These are phyloP conservation scores for Carnegiea gigantea DNA, from an alignment of 179 eudicot species.

Conservation along the genomic window DNA sequence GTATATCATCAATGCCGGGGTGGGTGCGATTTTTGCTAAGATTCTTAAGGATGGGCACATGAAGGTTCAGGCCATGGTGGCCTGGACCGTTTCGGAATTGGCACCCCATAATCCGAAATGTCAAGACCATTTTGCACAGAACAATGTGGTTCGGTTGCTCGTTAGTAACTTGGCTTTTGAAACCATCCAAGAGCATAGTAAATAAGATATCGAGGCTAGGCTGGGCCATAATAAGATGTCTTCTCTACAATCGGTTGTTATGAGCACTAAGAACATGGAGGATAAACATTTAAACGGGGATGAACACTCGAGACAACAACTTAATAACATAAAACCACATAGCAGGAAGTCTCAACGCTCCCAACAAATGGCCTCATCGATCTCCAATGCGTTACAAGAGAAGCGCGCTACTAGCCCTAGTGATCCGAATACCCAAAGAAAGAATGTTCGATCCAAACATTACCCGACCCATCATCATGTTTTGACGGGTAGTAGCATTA, in stretches of 20 bases:
- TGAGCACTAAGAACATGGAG: neutral
- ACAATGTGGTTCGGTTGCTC: constrained; percentile 50
- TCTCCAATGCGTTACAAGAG: constrained; percentile 33
- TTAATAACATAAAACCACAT: constrained; percentile 26
- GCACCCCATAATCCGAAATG: constrained; percentile 52
- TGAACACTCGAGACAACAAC: neutral
- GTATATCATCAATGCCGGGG: constrained; percentile 56
- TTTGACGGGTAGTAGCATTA: constrained; percentile 44
- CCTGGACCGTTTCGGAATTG: constrained; percentile 65
- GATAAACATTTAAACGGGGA: neutral
- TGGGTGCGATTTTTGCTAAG: constrained; percentile 54
- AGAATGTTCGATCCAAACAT: neutral
- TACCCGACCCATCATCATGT: constrained; percentile 24
- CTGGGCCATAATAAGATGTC: too few species aligned
- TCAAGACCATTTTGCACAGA: constrained; percentile 64
- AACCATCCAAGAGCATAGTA: constrained; percentile 67
- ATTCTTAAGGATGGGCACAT: constrained; percentile 66
- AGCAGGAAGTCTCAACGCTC: neutral
- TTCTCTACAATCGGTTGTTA: too few species aligned
- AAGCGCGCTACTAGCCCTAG: neutral
- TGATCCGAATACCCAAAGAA: neutral
- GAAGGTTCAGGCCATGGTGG: constrained; percentile 63
- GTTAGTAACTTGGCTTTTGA: constrained; percentile 69
- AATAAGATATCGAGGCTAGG: constrained; percentile 38
- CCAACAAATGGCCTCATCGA: constrained; percentile 38